These are phyloP conservation scores for Fusarium albidum DNA, from an alignment of 2,329 filamentous ascomycete species.

Conservation along the genomic window DNA sequence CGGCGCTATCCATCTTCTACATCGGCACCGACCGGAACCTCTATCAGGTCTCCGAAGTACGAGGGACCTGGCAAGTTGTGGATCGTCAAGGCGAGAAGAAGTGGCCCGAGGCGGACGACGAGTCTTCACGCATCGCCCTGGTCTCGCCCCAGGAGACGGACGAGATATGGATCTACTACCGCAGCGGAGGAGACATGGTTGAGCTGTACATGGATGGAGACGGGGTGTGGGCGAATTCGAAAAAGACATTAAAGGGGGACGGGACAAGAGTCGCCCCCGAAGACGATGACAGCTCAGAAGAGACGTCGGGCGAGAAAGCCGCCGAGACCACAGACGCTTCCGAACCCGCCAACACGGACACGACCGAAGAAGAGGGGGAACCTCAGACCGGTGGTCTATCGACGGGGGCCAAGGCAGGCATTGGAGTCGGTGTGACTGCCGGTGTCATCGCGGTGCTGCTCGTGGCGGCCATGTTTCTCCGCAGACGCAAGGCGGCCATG, in stretches of 20 bases:
- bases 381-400: neutral
- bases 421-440: slow-evolving; percentile 16
- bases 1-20: slow-evolving; percentile 12
- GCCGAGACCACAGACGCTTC: neutral
- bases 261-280: neutral
- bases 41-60: neutral
- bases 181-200: slow-evolving; percentile 13
- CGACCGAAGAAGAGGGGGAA: neutral
- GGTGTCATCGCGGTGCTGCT: slow-evolving; percentile 1
- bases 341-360: neutral
- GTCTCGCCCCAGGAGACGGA: slow-evolving; percentile 16
- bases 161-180: slow-evolving; percentile 24
- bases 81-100: neutral
- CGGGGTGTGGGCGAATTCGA: slow-evolving; percentile 9
- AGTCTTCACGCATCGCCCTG: slow-evolving; percentile 17
- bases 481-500: neutral
- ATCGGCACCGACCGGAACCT: slow-evolving; percentile 16
- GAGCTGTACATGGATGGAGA: slow-evolving; percentile 10
- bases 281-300: neutral
- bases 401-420: slow-evolving; percentile 20
- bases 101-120: slow-evolving; percentile 18
- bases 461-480: slow-evolving; percentile 4
- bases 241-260: neutral
- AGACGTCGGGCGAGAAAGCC: neutral
- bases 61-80: slow-evolving; percentile 1